These are phyloP conservation scores for Fusarium sterilihyphosum DNA, from an alignment of 2,329 filamentous ascomycete species.

Conservation along the genomic window DNA sequence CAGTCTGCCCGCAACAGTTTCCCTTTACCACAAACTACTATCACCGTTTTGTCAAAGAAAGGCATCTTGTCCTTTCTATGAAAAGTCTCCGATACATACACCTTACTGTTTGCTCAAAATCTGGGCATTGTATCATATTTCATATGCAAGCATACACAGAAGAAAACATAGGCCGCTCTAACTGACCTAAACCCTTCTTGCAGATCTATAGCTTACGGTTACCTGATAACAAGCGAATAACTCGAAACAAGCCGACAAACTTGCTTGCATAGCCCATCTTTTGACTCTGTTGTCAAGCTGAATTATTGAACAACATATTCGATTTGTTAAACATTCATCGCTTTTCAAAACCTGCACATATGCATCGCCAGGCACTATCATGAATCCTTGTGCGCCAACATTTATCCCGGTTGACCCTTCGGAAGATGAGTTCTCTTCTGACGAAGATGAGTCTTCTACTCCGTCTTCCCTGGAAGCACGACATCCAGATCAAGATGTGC, in stretches of 20 bases:
- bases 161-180: neutral
- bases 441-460: neutral
- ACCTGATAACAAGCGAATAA: neutral
- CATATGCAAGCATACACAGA: neutral
- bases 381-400: conserved; percentile 45
- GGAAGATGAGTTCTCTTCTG: conserved; percentile 1
- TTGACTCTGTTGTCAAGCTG: neutral
- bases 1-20: neutral
- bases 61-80: neutral
- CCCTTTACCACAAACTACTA: neutral
- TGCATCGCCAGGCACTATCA: conserved; percentile 5
- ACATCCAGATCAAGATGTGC: neutral
- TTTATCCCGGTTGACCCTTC: conserved; percentile 37
- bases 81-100: neutral
- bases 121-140: neutral
- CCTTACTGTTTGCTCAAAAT: neutral
- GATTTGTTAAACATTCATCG: neutral
- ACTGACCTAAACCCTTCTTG: neutral
- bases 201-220: neutral
- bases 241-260: neutral
- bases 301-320: neutral
- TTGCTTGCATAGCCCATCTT: neutral
- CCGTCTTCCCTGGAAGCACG: conserved; percentile 1
- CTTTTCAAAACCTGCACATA: neutral
- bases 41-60: neutral